Evolutionary conservation across 1,139 yeast genomes (phyloP), one percentile per base, ranked within the genome.

Genomic region (Taphrina communis): DNA sequence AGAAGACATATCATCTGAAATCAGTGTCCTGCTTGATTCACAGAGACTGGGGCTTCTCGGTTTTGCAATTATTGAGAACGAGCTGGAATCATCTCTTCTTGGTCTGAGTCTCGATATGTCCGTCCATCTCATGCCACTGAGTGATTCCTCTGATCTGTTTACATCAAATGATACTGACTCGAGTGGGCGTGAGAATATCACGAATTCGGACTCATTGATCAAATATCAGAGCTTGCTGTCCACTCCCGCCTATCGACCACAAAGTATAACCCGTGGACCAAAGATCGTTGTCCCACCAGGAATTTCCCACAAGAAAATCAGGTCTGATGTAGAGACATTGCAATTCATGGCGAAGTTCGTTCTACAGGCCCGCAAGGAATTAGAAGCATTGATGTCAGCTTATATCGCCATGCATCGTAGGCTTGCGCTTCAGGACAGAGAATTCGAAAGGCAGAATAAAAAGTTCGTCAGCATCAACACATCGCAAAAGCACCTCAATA

Each of bases 281-380:
- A 56, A 57, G 41, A 41, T 58, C 11, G 63, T 57, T 25, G 51
- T 58, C 9, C 58, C 63, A 9, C 25, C 60, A 12, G 53, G 31
- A 6, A 31, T 44, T 21, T 39, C 61, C 17, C 51, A 58, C 36
- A 42, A 58, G 42, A 19, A 25, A 11, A 44, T 58, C 41, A 31
- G 9, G 42, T 25, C 62, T 19, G 61, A 60, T 39, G 55, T 61
- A 3, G 67, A 66, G 48, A 61, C 70, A 9, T 51, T 69, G 35
- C 57, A 65, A n/a, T 66, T 69, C 53, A 50, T 69, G 31, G 67
- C 66, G 12, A 66, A 66, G 48, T 42, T 53, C n/a, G 67, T 63
- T 14, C 12, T 39, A 44, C 52, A 58, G 48, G 59, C 53, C 14
- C 56, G 71, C 11, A 55, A 53, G 38, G 62, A 59, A 2, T 42